phyloP scores from a whole-genome alignment of 2,329 filamentous ascomycete species.

The Zalaria obscura region DNA sequence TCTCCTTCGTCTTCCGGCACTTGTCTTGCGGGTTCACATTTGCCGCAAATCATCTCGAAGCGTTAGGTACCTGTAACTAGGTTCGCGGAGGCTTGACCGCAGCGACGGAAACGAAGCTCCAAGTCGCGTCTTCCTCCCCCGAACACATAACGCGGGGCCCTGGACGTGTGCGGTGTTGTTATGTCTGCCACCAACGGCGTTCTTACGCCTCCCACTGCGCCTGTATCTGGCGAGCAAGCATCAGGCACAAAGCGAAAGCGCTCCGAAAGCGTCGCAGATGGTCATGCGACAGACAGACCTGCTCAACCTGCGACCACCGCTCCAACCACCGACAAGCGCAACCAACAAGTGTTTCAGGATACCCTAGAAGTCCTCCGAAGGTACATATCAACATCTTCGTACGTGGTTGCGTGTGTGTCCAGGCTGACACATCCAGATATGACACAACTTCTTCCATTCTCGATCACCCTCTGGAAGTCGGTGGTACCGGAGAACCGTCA shows the following conservation, averaged over 20 bases:
- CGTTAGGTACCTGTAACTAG: no score
- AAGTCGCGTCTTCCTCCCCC: constrained; percentile 4
- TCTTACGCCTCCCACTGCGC: constrained; percentile 5
- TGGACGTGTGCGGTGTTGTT: constrained; percentile 1
- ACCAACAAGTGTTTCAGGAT: constrained; percentile 22
- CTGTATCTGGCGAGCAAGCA: neutral
- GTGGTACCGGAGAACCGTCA: constrained; percentile 23
- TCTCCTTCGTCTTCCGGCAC: no score
- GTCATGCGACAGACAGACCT: constrained; percentile 14
- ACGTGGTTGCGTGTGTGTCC: no score
- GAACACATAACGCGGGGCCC: neutral
- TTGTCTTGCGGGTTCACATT: no score
- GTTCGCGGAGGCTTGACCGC: no score
- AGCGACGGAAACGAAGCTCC: neutral
- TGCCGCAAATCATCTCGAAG: no score
- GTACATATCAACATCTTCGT: constrained; percentile 12
- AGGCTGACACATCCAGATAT: constrained; percentile 7
- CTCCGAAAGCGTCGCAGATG: constrained; percentile 17
- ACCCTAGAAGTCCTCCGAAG: constrained; percentile 26
- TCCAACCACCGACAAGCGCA: constrained; percentile 6
- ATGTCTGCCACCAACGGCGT: constrained; percentile 9
- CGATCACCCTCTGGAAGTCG: constrained; percentile 16
- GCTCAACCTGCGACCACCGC: constrained; percentile 8
- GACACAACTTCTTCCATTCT: constrained; percentile 34
- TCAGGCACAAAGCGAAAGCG: constrained; percentile 30